Conservation (phyloP, 169 alveolate genomes). For the Plasmodium knowlesi region DNA sequence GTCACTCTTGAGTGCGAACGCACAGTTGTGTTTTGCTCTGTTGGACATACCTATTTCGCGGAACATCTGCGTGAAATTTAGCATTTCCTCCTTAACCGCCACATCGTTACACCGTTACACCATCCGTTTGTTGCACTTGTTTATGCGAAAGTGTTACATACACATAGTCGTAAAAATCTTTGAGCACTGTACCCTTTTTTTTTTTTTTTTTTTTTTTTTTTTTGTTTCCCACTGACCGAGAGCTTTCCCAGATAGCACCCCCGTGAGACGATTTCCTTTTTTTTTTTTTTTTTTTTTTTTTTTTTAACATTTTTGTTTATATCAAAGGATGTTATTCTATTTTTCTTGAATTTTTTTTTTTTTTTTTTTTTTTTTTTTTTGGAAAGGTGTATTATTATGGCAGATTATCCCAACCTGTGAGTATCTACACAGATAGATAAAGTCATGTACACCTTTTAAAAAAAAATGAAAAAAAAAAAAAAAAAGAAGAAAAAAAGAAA, state of each 20-base stretch:
- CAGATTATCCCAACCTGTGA: not conserved
- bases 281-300: conserved; percentile 9
- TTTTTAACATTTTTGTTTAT: conserved; percentile 22
- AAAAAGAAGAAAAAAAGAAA: conserved; percentile 53
- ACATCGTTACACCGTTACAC: not conserved
- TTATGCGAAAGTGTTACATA: not conserved
- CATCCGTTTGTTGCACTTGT: not conserved
- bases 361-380: conserved; percentile 43
- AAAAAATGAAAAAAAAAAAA: not conserved
- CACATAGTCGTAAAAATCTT: not conserved
- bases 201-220: too few relatives aligned
- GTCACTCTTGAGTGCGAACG: not conserved
- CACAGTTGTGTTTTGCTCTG: not conserved
- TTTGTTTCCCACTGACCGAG: too few relatives aligned
- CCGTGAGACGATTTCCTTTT: too few relatives aligned
- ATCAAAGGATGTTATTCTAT: conserved; percentile 39
- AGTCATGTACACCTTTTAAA: not conserved
- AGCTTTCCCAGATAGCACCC: too few relatives aligned
- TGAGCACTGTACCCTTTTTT: too few relatives aligned
- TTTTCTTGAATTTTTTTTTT: too few relatives aligned
- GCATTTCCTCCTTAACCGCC: not conserved
- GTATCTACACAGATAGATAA: not conserved
- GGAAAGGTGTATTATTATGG: not conserved
- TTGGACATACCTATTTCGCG: not conserved
- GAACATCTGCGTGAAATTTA: not conserved